A percentile compares a stretch with the other conserved stretches of the same genome.
phyloP scores from a whole-genome alignment of 306 rosid genomes.

The Glycine soja region DNA sequence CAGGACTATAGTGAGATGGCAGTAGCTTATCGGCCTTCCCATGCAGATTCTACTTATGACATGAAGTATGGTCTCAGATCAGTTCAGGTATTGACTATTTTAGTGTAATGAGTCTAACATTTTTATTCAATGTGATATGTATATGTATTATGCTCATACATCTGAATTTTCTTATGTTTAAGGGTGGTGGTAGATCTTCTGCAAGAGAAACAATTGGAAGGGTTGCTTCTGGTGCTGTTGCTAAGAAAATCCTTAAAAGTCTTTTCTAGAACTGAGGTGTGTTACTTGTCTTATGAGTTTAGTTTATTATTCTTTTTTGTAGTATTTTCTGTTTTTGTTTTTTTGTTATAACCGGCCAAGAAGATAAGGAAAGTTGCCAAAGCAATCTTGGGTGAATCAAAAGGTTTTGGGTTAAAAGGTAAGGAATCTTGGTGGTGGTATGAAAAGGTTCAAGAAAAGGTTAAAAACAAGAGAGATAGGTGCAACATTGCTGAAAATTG shows the following conservation, averaged over 20 bases:
- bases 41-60: conserved; percentile 98
- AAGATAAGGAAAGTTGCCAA: not conserved
- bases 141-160: conserved; percentile 36
- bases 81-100: conserved; percentile 77
- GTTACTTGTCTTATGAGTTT: conserved; percentile 42
- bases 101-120: conserved; percentile 1
- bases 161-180: conserved; percentile 46
- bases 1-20: conserved; percentile 98
- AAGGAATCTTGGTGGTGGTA: too few relatives aligned
- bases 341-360: not conserved
- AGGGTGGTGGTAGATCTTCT: conserved; percentile 99
- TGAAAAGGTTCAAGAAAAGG: too few relatives aligned
- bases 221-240: conserved; percentile 99
- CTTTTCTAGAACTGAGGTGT: conserved; percentile 85
- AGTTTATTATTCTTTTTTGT: conserved; percentile 28
- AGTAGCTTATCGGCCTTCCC: conserved; percentile 90
- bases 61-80: conserved; percentile 94
- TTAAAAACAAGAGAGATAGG: too few relatives aligned
- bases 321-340: not conserved
- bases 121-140: conserved; percentile 37
- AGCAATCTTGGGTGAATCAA: too few relatives aligned
- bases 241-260: conserved; percentile 81
- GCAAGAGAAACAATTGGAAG: conserved; percentile 99
- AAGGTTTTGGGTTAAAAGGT: too few relatives aligned
- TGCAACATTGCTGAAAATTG: too few relatives aligned